phyloP scores from a whole-genome alignment of 108 stramenopile species.

The Pseudonitzschia delicatissima region DNA sequence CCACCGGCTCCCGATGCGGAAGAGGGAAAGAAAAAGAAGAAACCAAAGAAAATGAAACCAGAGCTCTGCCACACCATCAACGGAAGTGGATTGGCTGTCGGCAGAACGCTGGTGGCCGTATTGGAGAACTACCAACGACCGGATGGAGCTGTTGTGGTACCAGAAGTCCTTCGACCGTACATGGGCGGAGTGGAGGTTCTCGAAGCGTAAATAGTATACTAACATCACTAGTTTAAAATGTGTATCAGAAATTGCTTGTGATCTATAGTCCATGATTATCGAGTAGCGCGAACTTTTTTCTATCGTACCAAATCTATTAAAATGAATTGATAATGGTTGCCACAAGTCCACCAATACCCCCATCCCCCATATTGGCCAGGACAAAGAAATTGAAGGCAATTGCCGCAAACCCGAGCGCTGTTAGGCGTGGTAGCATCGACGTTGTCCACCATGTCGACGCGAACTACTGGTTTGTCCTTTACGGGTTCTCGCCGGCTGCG shows the following conservation, averaged over 20 bases:
- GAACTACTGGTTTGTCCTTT: conserved; percentile 37
- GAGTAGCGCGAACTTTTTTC: too few species aligned
- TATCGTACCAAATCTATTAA: too few species aligned
- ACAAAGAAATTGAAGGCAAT: conserved; percentile 88
- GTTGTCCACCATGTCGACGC: conserved; percentile 58
- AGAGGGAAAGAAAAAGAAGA: conserved; percentile 50
- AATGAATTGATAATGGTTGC: conserved; percentile 73
- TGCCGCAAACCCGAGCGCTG: conserved; percentile 77
- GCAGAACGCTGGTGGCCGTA: conserved; percentile 93
- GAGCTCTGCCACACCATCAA: conserved; percentile 95
- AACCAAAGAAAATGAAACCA: conserved; percentile 77
- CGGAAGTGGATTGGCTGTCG: conserved; percentile 96
- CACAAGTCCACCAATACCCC: conserved; percentile 71
- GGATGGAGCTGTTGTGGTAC: conserved; percentile 87
- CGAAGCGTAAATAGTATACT: conserved; percentile 24
- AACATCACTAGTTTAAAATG: too few species aligned
- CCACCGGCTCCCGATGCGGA: conserved; percentile 24
- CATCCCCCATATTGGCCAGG: conserved; percentile 82
- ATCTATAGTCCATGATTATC: too few species aligned
- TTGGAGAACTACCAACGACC: conserved; percentile 97
- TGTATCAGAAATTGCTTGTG: too few species aligned
- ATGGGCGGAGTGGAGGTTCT: conserved; percentile 85
- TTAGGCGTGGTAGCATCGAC: conserved; percentile 69
- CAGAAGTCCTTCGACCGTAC: conserved; percentile 90
- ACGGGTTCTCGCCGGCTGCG: neutral